Conservation (phyloP, 176 grass and related monocot species). For the Cenchrus fungigraminus region DNA sequence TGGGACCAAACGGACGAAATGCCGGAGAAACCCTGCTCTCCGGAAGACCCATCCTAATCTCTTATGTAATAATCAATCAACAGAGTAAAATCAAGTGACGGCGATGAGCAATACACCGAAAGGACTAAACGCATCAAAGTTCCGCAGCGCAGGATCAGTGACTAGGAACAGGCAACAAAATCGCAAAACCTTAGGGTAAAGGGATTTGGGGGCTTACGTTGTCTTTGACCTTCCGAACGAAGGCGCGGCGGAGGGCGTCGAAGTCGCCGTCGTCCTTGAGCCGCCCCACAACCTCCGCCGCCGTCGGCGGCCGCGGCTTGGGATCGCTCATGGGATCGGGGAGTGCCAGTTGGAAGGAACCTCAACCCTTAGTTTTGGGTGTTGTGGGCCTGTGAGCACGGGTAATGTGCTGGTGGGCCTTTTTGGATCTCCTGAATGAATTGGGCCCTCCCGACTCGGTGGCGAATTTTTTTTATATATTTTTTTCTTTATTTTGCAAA, state of each 20-base stretch:
- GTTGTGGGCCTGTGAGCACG: too few species aligned
- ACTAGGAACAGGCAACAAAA: not conserved
- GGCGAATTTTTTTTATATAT: too few species aligned
- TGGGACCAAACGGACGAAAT: not conserved
- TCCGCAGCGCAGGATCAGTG: not conserved
- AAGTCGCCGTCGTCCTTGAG: slow-evolving; percentile 80
- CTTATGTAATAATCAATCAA: slow-evolving; percentile 2
- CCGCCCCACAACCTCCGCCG: slow-evolving; percentile 60
- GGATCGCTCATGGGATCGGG: slow-evolving; percentile 40
- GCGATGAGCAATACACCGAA: not conserved
- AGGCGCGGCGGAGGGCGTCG: slow-evolving; percentile 58
- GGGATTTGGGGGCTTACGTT: slow-evolving; percentile 53
- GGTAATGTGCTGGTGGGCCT: too few species aligned
- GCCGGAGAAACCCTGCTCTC: not conserved
- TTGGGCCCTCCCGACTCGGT: too few species aligned
- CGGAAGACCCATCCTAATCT: not conserved
- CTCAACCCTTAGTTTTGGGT: too few species aligned
- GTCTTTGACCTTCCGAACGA: slow-evolving; percentile 71
- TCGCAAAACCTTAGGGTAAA: not conserved
- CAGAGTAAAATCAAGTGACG: not conserved
- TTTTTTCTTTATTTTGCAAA: too few species aligned
- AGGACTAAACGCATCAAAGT: not conserved
- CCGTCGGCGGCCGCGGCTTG: slow-evolving; percentile 37
- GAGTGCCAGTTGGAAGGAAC: not conserved
- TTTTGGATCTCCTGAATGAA: too few species aligned